Conservation (phyloP, 2,329 filamentous ascomycete genomes). For the Graphium sp. region DNA sequence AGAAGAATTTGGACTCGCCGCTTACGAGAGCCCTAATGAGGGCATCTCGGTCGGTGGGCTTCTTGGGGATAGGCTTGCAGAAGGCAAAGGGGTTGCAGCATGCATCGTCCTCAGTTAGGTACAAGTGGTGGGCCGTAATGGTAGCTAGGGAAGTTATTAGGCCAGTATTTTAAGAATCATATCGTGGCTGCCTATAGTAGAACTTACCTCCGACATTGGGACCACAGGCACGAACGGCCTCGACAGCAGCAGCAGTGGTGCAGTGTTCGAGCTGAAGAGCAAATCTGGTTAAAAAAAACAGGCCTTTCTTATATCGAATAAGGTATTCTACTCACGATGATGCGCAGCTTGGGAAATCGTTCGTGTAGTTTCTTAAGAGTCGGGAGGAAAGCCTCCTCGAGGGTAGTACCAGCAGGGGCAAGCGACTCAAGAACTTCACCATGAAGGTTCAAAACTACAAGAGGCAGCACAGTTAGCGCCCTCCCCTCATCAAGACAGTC, state of each 20-base stretch:
- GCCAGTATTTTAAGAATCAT: background rate
- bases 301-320: background rate
- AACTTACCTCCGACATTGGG: conserved; percentile 47
- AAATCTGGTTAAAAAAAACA: too few species aligned
- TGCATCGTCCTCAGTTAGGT: conserved; percentile 57
- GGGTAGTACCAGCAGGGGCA: conserved; percentile 26
- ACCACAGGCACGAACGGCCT: conserved; percentile 62
- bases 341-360: conserved; percentile 55
- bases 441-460: conserved; percentile 67
- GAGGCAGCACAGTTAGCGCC: conserved; percentile 2
- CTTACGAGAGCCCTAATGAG: conserved; percentile 47
- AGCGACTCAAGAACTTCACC: conserved; percentile 51
- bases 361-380: conserved; percentile 58
- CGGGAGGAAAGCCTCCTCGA: conserved; percentile 53
- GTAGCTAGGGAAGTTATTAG: conserved; percentile 27
- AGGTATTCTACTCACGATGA: conserved; percentile 25
- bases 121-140: conserved; percentile 78
- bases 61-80: conserved; percentile 64
- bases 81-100: conserved; percentile 44
- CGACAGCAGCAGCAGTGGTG: conserved; percentile 66
- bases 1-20: conserved; percentile 52
- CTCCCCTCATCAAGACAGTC: background rate
- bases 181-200: background rate
- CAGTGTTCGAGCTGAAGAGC: conserved; percentile 56
- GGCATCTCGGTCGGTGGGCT: conserved; percentile 54